phyloP scores from a whole-genome alignment of 768 basidiomycete species.

The Megacollybia marginata region DNA sequence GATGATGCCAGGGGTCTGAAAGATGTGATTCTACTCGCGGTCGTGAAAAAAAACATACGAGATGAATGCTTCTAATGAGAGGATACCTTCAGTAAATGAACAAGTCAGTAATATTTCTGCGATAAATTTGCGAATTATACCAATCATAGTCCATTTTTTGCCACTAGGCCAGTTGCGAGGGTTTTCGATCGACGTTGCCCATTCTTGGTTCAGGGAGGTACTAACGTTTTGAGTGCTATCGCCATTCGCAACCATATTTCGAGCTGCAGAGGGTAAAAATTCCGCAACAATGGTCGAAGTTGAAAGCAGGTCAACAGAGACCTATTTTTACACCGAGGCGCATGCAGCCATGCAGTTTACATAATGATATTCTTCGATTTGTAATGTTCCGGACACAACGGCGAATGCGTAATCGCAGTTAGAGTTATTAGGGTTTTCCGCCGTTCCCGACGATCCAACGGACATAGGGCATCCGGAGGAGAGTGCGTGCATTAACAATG shows the following conservation, averaged over 20 bases:
- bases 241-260: neutral
- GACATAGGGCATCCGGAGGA: too few species aligned
- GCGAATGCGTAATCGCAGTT: too few species aligned
- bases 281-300: neutral
- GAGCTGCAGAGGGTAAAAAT: neutral
- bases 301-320: neutral
- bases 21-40: conserved; percentile 27
- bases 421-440: too few species aligned
- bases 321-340: too few species aligned
- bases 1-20: conserved; percentile 38
- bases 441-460: too few species aligned
- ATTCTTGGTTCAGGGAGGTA: neutral
- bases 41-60: neutral
- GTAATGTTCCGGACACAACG: too few species aligned
- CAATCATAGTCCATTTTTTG: neutral
- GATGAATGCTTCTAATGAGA: neutral
- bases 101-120: neutral
- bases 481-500: too few species aligned
- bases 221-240: neutral
- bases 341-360: too few species aligned
- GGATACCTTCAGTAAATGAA: neutral
- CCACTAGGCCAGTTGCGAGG: neutral
- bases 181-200: neutral
- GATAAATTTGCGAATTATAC: neutral
- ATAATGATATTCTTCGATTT: too few species aligned